Evolutionary conservation across 192 early-diverging fungal species (phyloP).

Genomic region (Dimargaris verticillata): DNA sequence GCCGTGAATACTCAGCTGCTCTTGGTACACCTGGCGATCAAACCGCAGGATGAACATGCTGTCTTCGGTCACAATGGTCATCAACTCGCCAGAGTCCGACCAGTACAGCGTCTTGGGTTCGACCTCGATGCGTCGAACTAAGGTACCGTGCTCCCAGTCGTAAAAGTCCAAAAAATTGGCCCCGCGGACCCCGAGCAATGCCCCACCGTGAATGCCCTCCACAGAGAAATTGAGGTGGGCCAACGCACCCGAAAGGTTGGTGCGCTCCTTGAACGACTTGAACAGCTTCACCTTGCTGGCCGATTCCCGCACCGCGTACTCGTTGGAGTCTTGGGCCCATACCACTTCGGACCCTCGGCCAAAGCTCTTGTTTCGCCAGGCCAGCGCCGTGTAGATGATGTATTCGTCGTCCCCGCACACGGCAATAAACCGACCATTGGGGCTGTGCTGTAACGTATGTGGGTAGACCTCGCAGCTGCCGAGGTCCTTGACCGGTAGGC

Average conservation of each 20-base stretch:
- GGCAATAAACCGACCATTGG: slow-evolving; percentile 96
- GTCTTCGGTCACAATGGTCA: slow-evolving; percentile 85
- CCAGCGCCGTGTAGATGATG: slow-evolving; percentile 98
- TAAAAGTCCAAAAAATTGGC: slow-evolving; percentile 82
- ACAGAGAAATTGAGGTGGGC: slow-evolving; percentile 59
- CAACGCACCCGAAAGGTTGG: slow-evolving; percentile 31
- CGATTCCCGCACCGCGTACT: slow-evolving; percentile 94
- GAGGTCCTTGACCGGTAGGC: slow-evolving; percentile 76
- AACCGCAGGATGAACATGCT: slow-evolving; percentile 89
- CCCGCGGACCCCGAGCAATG: slow-evolving; percentile 73
- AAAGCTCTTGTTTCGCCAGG: slow-evolving; percentile 99
- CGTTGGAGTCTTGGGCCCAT: slow-evolving; percentile 90
- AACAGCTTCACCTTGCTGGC: slow-evolving; percentile 74
- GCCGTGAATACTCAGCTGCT: slow-evolving; percentile 50
- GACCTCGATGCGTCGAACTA: slow-evolving; percentile 88
- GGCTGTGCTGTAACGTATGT: slow-evolving; percentile 86
- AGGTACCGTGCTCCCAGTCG: slow-evolving; percentile 89
- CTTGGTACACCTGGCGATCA: slow-evolving; percentile 69
- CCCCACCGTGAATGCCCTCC: slow-evolving; percentile 90
- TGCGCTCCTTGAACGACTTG: slow-evolving; percentile 91
- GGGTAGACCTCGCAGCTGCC: slow-evolving; percentile 97
- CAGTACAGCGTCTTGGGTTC: slow-evolving; percentile 78
- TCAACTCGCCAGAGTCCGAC: slow-evolving; percentile 86
- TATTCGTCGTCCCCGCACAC: slow-evolving; percentile 99
- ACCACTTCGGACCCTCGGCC: slow-evolving; percentile 91